phyloP scores from a whole-genome alignment of 1,284 basidiomycete genomes.

The Microbotryum silenes-acaulis region DNA sequence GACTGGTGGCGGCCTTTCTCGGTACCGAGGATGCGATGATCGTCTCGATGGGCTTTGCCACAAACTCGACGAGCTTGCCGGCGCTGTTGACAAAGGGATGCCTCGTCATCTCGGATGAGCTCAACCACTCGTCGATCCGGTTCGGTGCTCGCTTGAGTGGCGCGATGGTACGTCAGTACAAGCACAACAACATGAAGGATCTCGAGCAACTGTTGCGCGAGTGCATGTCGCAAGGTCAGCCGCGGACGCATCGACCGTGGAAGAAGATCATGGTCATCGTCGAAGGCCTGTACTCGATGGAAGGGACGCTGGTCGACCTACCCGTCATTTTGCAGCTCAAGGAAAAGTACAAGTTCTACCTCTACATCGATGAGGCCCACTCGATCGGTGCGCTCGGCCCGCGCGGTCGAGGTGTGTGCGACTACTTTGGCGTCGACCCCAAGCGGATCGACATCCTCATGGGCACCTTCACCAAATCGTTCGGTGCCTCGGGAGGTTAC shows the following conservation, averaged over 20 bases:
- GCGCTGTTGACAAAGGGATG: slow-evolving; percentile 85
- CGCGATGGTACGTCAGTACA: slow-evolving; percentile 85
- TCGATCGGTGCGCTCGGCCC: slow-evolving; percentile 93
- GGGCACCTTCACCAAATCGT: slow-evolving; percentile 99
- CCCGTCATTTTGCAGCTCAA: slow-evolving; percentile 80
- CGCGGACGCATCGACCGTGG: slow-evolving; percentile 95
- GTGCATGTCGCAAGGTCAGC: slow-evolving; percentile 92
- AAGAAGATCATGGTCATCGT: slow-evolving; percentile 95
- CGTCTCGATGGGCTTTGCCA: slow-evolving; percentile 95
- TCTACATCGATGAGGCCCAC: slow-evolving; percentile 96
- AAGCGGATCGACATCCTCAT: slow-evolving; percentile 83
- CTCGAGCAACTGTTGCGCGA: slow-evolving; percentile 79
- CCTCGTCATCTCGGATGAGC: slow-evolving; percentile 92
- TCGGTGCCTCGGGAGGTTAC: slow-evolving; percentile 95
- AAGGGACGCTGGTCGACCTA: slow-evolving; percentile 83
- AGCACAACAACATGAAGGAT: slow-evolving; percentile 88
- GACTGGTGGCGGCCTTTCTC: slow-evolving; percentile 80
- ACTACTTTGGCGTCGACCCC: slow-evolving; percentile 87
- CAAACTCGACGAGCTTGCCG: slow-evolving; percentile 92
- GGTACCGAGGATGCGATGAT: slow-evolving; percentile 84
- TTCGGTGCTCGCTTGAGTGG: slow-evolving; percentile 86
- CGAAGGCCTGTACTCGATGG: slow-evolving; percentile 97
- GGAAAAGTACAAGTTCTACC: slow-evolving; percentile 95
- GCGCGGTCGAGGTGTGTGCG: slow-evolving; percentile 84
- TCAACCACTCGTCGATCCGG: slow-evolving; percentile 93